Evolutionary conservation across 345 rosid genomes (phyloP).

Genomic region (Gossypium thurberi): DNA sequence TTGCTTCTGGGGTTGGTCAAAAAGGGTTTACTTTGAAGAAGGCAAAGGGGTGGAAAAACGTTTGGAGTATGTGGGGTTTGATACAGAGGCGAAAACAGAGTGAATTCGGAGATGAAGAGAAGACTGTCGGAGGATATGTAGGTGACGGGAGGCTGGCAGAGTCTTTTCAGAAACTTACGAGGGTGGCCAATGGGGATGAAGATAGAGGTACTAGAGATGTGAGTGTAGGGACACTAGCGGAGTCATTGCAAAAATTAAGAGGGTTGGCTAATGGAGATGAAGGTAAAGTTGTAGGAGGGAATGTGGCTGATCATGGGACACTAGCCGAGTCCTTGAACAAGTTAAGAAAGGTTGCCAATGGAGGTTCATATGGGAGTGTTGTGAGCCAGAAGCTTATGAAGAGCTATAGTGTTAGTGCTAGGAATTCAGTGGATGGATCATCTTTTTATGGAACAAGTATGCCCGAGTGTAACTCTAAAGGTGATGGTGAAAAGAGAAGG

Average conservation of each 20-base stretch:
- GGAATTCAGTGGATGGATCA: conserved; percentile 36
- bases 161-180: conserved; percentile 8
- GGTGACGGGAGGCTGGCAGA: conserved; percentile 2
- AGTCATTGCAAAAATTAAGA: conserved; percentile 10
- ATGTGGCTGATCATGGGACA: neutral
- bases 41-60: conserved; percentile 41
- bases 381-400: conserved; percentile 53
- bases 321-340: conserved; percentile 11
- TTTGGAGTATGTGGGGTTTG: conserved; percentile 66
- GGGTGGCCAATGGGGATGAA: conserved; percentile 6
- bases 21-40: conserved; percentile 37
- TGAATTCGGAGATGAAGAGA: conserved; percentile 27
- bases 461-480: neutral
- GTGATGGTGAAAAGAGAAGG: conserved; percentile 22
- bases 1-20: conserved; percentile 31
- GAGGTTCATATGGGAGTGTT: neutral
- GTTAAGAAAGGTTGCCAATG: conserved; percentile 10
- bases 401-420: conserved; percentile 51
- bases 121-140: neutral
- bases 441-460: neutral
- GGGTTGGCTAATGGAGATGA: conserved; percentile 5
- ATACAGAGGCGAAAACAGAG: conserved; percentile 42
- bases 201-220: neutral
- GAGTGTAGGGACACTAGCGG: neutral
- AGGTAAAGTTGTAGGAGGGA: neutral